These are phyloP conservation scores for Fusarium siculi DNA, from an alignment of 2,329 filamentous ascomycete species.

Conservation along the genomic window DNA sequence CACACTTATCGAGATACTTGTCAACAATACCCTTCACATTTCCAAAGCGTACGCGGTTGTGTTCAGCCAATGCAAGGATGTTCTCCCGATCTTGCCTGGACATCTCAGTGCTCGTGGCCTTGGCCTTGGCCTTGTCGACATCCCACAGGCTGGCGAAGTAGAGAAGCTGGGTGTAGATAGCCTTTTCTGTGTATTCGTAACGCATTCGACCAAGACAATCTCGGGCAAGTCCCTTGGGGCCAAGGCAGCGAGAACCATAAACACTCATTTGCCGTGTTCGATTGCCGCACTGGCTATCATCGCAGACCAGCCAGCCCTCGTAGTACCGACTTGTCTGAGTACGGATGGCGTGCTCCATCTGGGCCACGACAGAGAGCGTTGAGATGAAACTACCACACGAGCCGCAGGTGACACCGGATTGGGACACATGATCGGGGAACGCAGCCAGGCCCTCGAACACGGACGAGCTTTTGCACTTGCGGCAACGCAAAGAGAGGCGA, in stretches of 20 bases:
- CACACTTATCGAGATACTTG: constrained; percentile 87
- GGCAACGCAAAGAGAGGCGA: constrained; percentile 81
- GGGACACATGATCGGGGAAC: constrained; percentile 70
- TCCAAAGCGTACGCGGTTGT: constrained; percentile 82
- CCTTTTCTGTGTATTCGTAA: constrained; percentile 88
- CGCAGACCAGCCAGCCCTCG: constrained; percentile 89
- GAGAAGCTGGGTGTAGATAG: constrained; percentile 92
- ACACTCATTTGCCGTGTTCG: constrained; percentile 93
- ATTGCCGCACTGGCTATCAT: constrained; percentile 86
- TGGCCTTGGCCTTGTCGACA: constrained; percentile 79
- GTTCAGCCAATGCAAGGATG: constrained; percentile 77
- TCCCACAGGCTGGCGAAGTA: constrained; percentile 90
- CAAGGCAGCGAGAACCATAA: constrained; percentile 89
- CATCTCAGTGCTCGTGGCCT: constrained; percentile 59
- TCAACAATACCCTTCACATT: constrained; percentile 83
- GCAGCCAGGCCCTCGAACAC: constrained; percentile 79
- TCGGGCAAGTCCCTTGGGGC: constrained; percentile 83
- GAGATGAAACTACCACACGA: constrained; percentile 73
- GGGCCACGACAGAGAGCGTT: constrained; percentile 81
- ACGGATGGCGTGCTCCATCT: constrained; percentile 87
- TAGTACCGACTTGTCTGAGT: constrained; percentile 86
- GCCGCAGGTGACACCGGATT: constrained; percentile 79
- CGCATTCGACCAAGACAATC: constrained; percentile 89
- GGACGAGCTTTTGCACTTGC: constrained; percentile 77
- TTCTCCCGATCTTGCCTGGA: constrained; percentile 69